Percentiles rank a stretch among this genome's conserved stretches.
Evolutionary conservation across 495 filamentous ascomycete genomes (phyloP).

Genomic region (Penicillium atrosanguineum): DNA sequence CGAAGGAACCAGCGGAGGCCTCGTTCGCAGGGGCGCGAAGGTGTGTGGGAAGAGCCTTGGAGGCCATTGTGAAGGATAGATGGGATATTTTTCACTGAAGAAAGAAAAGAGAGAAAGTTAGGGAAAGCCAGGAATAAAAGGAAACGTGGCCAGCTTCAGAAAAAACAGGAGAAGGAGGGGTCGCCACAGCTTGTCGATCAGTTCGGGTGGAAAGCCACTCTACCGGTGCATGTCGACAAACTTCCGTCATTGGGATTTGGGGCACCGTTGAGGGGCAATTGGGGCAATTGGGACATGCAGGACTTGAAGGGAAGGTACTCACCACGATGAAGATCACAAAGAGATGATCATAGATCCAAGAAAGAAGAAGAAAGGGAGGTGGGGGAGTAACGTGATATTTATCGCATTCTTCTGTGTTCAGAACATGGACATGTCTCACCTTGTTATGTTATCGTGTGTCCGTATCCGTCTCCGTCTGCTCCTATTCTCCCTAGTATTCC

Average conservation of each 20-base stretch:
- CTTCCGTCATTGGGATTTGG: conserved; percentile 34
- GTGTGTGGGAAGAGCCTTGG: conserved; percentile 73
- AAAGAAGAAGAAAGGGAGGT: conserved; percentile 13
- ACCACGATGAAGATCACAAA: neutral
- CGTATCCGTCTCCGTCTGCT: too few relatives aligned
- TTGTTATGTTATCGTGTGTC: neutral
- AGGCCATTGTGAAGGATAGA: conserved; percentile 57
- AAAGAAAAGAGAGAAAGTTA: neutral
- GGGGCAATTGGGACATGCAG: neutral
- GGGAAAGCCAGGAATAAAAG: conserved; percentile 4
- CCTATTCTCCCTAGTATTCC: too few relatives aligned
- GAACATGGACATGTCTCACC: neutral
- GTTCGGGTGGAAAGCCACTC: conserved; percentile 12
- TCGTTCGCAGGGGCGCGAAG: conserved; percentile 61
- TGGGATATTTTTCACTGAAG: neutral
- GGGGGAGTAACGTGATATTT: conserved; percentile 25
- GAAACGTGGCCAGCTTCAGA: conserved; percentile 6
- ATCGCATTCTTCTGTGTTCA: neutral
- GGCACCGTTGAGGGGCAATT: neutral
- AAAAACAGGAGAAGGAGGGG: conserved; percentile 18
- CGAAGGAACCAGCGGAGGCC: conserved; percentile 50
- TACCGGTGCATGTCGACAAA: conserved; percentile 29
- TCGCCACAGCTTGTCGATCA: conserved; percentile 33
- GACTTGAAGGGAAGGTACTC: neutral
- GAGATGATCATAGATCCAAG: conserved; percentile 4